Evolutionary conservation across 352 stramenopile species (phyloP), one percentile per base, ranked within the genome.

Genomic region (Phytophthora agathidicida): DNA sequence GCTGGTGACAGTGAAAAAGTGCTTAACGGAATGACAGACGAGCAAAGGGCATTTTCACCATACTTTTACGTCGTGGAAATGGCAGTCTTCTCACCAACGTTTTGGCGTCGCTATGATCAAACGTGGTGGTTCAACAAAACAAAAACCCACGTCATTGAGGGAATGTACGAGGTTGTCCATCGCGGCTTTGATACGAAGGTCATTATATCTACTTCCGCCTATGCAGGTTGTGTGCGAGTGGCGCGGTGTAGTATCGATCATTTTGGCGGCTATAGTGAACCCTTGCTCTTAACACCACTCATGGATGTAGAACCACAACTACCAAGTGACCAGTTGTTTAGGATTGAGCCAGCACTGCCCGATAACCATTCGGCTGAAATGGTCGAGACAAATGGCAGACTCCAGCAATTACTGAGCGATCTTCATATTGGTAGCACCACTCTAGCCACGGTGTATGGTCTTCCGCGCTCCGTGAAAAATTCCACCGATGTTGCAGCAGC

Each of bases 71-170:
- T 86, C 7, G 71, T 93, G 7, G 81, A 93, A 50, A 48, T 91
- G 20, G 83, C 81, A 5, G 59, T 51, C 0, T 93, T 91, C 52
- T 76, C 75, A 3, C 58, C 79, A 52, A 85, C 81, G 3, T 93
- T 91, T 50, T 93, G 83, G 83, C 45, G 71, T 8, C 73, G 83
- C 13, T 93, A 93, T 55, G 83, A 91, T 36, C 74, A 69, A 32
- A 88, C 80, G 14, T 91, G 83, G 81, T 93, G 83, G 81, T 93
- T 93, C 48, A 74, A 91, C 43, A 88, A 88, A 61, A 87, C 76
- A 7, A 84, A 89, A 43, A 75, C 83, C 0, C 68, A 53, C 4
- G 66, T 91, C 16, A 73, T 91, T 9, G 36, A 83, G 9, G 70
- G 81, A 11, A 88, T 91, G 72, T 93, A 85, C 53, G 71, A 71